These are phyloP conservation scores for Buddleja alternifolia DNA, from an alignment of 257 asterid genomes.

Conservation along the genomic window DNA sequence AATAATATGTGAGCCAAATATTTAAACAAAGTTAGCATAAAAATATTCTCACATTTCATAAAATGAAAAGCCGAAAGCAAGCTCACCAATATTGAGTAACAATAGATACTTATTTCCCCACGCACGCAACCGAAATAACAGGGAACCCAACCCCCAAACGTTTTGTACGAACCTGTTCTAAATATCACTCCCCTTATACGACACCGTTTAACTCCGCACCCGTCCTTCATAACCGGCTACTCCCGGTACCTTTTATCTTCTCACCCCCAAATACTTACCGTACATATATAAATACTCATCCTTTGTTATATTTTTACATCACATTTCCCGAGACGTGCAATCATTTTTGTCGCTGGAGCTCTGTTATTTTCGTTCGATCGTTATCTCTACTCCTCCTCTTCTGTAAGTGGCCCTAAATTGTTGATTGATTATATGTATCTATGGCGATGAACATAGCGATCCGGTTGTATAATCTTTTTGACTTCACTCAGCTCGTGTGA, in stretches of 20 bases:
- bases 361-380: slow-evolving; percentile 24
- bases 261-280: neutral
- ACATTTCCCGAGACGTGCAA: slow-evolving; percentile 28
- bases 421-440: neutral
- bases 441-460: slow-evolving; percentile 7
- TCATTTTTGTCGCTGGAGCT: slow-evolving; percentile 27
- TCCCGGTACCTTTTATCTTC: slow-evolving; percentile 33
- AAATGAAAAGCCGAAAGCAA: slow-evolving; percentile 9
- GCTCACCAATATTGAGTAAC: neutral
- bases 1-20: too few relatives aligned
- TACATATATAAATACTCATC: neutral
- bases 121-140: slow-evolving; percentile 30
- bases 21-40: too few relatives aligned
- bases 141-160: slow-evolving; percentile 1
- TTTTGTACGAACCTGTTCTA: neutral
- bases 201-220: slow-evolving; percentile 22
- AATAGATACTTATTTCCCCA: neutral
- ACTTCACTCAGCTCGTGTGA: neutral
- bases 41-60: too few relatives aligned
- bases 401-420: slow-evolving; percentile 27
- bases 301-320: neutral
- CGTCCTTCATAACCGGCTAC: slow-evolving; percentile 28
- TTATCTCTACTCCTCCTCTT: slow-evolving; percentile 26
- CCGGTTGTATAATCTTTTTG: slow-evolving; percentile 13
- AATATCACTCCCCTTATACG: neutral